phyloP scores from a whole-genome alignment of 495 filamentous ascomycete genomes.

The Aspergillus funiculosus region DNA sequence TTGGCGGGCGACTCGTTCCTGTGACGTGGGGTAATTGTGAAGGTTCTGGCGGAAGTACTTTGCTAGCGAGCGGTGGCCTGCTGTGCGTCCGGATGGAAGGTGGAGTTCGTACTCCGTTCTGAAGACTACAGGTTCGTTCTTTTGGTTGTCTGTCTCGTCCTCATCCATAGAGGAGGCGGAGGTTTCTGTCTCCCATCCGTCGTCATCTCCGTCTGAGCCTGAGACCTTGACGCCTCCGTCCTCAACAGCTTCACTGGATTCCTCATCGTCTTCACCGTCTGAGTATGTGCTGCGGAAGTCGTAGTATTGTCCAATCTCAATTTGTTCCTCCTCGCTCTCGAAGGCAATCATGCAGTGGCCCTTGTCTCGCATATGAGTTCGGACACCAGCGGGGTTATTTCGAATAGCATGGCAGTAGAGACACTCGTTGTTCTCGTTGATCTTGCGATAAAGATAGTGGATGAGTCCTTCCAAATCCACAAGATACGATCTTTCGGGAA shows the following conservation, averaged over 20 bases:
- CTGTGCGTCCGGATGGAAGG: constrained; percentile 83
- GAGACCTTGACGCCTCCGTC: constrained; percentile 37
- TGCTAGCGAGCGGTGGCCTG: constrained; percentile 80
- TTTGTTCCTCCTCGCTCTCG: constrained; percentile 78
- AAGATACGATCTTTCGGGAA: constrained; percentile 80
- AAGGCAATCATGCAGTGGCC: constrained; percentile 96
- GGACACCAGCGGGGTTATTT: constrained; percentile 65
- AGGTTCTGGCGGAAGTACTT: constrained; percentile 91
- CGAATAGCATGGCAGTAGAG: constrained; percentile 77
- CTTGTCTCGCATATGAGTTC: constrained; percentile 96
- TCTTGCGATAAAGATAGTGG: constrained; percentile 66
- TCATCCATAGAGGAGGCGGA: constrained; percentile 73
- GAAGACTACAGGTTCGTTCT: constrained; percentile 61
- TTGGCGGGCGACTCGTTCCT: constrained; percentile 49
- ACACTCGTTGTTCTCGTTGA: constrained; percentile 71
- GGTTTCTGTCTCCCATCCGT: constrained; percentile 91
- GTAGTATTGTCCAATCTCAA: constrained; percentile 97
- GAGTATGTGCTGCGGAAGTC: constrained; percentile 95
- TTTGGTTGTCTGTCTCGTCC: constrained; percentile 35
- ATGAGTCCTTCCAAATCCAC: constrained; percentile 76
- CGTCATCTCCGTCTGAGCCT: constrained; percentile 38
- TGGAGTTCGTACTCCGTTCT: constrained; percentile 90
- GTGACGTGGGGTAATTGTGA: constrained; percentile 66
- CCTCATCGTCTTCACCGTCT: constrained; percentile 50
- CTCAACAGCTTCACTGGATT: constrained; percentile 21